Percentiles rank a stretch among this genome's conserved stretches.
phyloP scores from a whole-genome alignment of 1,284 basidiomycete species.

The Hymenochaete sp. region DNA sequence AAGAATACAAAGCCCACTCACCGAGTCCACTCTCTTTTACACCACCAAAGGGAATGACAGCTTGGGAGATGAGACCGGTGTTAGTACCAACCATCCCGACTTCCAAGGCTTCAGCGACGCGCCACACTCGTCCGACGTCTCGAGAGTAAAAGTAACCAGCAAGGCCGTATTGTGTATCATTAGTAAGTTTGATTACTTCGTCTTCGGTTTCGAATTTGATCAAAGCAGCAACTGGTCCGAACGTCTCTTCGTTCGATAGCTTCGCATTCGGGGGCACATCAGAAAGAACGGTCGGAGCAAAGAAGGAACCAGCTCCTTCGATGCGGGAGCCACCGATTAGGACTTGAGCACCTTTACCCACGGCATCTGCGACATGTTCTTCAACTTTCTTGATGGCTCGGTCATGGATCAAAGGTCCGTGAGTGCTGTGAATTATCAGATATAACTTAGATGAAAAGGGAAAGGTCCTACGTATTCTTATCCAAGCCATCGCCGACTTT shows the following conservation, averaged over 20 bases:
- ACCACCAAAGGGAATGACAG: slow-evolving; percentile 88
- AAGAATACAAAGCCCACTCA: slow-evolving; percentile 24
- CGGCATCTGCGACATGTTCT: slow-evolving; percentile 80
- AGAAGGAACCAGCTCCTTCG: slow-evolving; percentile 47
- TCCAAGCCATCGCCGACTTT: slow-evolving; percentile 89
- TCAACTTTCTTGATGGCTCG: slow-evolving; percentile 84
- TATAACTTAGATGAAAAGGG: not conserved
- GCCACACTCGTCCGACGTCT: slow-evolving; percentile 86
- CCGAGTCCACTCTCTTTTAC: slow-evolving; percentile 80
- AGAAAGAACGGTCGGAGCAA: slow-evolving; percentile 81
- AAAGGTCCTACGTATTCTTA: slow-evolving; percentile 52
- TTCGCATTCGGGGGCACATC: slow-evolving; percentile 68
- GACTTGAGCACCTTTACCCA: slow-evolving; percentile 77
- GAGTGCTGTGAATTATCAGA: slow-evolving; percentile 39
- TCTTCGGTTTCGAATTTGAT: slow-evolving; percentile 89
- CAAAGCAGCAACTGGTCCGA: slow-evolving; percentile 75
- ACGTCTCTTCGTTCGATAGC: slow-evolving; percentile 76
- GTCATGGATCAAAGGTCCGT: slow-evolving; percentile 89
- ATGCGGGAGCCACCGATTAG: slow-evolving; percentile 77
- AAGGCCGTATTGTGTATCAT: slow-evolving; percentile 78
- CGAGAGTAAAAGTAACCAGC: slow-evolving; percentile 92
- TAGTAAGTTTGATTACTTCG: slow-evolving; percentile 82
- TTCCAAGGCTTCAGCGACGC: slow-evolving; percentile 95
- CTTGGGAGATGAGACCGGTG: slow-evolving; percentile 75
- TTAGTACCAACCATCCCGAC: slow-evolving; percentile 95